These are phyloP conservation scores for Litsea cubeba DNA, from an alignment of 164 flowering plant species.

Conservation along the genomic window DNA sequence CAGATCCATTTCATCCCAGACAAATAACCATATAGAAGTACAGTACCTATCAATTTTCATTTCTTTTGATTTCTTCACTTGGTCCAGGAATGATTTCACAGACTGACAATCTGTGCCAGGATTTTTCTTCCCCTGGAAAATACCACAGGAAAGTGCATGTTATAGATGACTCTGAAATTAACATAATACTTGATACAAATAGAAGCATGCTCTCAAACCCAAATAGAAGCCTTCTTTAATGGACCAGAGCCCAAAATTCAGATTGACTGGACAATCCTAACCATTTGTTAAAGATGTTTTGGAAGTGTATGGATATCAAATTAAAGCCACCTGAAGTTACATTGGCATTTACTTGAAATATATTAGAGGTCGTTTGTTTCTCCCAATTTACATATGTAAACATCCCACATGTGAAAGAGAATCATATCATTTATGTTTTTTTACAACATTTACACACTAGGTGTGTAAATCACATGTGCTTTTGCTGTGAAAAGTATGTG, in stretches of 20 bases:
- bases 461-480: too few relatives aligned
- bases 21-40: neutral
- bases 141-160: neutral
- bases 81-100: constrained; percentile 56
- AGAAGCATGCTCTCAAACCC: too few relatives aligned
- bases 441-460: too few relatives aligned
- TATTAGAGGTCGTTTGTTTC: too few relatives aligned
- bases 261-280: neutral
- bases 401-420: too few relatives aligned
- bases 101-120: constrained; percentile 76
- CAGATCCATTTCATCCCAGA: neutral
- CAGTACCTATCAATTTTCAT: constrained; percentile 83
- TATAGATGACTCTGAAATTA: neutral
- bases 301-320: too few relatives aligned
- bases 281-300: neutral
- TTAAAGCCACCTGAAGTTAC: too few relatives aligned
- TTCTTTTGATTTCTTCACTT: constrained; percentile 72
- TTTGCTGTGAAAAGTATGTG: too few relatives aligned
- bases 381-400: too few relatives aligned
- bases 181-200: too few relatives aligned
- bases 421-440: too few relatives aligned
- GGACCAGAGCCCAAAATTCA: neutral
- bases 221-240: neutral
- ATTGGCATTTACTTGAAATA: too few relatives aligned
- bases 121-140: constrained; percentile 82